Base-by-base conservation (phyloP, 257 asterid species). In the Ajuga chamaepitys region DNA sequence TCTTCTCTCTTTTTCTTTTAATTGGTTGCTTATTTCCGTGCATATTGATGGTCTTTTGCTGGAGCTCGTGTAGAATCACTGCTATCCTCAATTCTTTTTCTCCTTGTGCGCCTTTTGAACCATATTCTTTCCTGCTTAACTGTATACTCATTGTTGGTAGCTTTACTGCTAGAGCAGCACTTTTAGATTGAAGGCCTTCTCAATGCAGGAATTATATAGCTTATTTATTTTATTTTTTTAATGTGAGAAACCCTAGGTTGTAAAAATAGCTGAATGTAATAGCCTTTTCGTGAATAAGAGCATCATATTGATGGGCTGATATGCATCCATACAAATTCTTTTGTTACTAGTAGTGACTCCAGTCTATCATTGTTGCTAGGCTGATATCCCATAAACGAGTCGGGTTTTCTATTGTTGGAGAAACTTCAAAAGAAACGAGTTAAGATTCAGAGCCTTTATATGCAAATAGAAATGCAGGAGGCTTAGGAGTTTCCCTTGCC, bases 341-440 rank as follows among this genome's bases (percentile, higher is more conserved):
- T n/a, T n/a, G n/a, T n/a, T n/a, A n/a, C n/a, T n/a, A n/a, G n/a
- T n/a, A n/a, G n/a, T n/a, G n/a, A n/a, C n/a, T n/a, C n/a, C n/a
- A n/a, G n/a, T n/a, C n/a, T n/a, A n/a, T n/a, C n/a, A n/a, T n/a
- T n/a, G n/a, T 88, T 58, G 75, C 86, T 13, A 77, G 77, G 77
- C 78, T 88, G 81, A 76, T 85, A 41, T 71, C 84, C 45, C 64
- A 85, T 9, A 87, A 81, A 74, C 77, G 77, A 41, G 32, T 59
- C 4, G 80, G 78, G 45, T 59, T 28, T 59, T 57, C 79, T 26
- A 77, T 14, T 68, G 14, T 12, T 2, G 70, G 70, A 63, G 71
- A 59, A 18, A 38, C 71, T 22, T 57, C 70, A 58, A 26, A 56
- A 8, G 66, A 52, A 22, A 46, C 16, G 59, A 63, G 30, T 48